A percentile compares a stretch with the other conserved stretches of the same genome.
These are phyloP conservation scores for Stagonosporopsis vannaccii DNA, from an alignment of 2,329 filamentous ascomycete species.

Conservation along the genomic window DNA sequence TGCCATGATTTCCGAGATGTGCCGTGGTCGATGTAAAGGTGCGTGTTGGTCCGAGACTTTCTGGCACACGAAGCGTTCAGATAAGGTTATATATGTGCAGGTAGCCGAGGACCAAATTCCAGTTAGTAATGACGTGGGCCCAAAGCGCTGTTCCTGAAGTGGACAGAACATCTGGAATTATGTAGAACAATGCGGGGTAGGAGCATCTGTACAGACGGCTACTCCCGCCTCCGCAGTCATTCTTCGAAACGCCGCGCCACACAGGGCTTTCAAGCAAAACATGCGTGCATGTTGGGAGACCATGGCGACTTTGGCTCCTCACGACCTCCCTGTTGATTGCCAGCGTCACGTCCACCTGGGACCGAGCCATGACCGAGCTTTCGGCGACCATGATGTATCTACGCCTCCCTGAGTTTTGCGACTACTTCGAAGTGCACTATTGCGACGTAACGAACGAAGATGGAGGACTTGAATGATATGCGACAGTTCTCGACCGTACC, in stretches of 20 bases:
- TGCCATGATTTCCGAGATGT: slow-evolving; percentile 17
- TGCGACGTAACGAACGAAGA: too few species aligned
- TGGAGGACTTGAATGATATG: too few species aligned
- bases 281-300: too few species aligned
- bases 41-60: background rate
- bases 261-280: background rate
- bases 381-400: background rate
- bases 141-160: slow-evolving; percentile 4
- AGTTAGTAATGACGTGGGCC: slow-evolving; percentile 1
- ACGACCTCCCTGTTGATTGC: background rate
- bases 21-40: background rate
- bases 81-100: slow-evolving; percentile 3
- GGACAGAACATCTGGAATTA: slow-evolving; percentile 12
- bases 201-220: slow-evolving; percentile 4
- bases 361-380: background rate
- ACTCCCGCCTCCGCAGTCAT: slow-evolving; percentile 10
- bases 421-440: too few species aligned
- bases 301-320: background rate
- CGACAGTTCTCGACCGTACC: too few species aligned
- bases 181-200: slow-evolving; percentile 15
- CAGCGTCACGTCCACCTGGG: background rate
- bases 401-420: too few species aligned
- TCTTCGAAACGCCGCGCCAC: background rate
- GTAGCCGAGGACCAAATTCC: slow-evolving; percentile 3
- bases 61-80: background rate